phyloP scores from a whole-genome alignment of 306 rosid genomes.

The Elaeagnus macrophylla region DNA sequence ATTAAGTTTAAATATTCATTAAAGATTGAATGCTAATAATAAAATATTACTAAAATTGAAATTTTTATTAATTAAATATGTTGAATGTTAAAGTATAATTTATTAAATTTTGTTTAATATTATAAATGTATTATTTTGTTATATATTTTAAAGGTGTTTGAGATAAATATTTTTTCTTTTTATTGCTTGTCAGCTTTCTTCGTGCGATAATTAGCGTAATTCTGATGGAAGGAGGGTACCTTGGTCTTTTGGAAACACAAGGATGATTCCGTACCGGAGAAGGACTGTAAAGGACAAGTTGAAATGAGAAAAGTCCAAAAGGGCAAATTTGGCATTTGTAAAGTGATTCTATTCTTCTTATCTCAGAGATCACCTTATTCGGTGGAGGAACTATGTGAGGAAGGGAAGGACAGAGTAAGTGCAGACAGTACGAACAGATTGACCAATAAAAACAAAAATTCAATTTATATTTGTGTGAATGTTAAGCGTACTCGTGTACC shows the following conservation, averaged over 20 bases:
- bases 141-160: no score
- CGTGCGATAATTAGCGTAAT: no score
- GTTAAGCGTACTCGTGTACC: neutral
- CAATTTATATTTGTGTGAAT: neutral
- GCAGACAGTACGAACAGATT: constrained; percentile 64
- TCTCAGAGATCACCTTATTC: constrained; percentile 23
- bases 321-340: constrained; percentile 20
- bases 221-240: constrained; percentile 13
- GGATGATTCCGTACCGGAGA: constrained; percentile 41
- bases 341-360: constrained; percentile 12
- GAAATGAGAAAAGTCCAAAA: neutral
- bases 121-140: no score
- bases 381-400: constrained; percentile 94
- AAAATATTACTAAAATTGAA: no score
- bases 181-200: no score
- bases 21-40: no score
- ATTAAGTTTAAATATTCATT: no score
- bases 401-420: constrained; percentile 97
- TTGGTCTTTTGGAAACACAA: neutral
- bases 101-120: no score
- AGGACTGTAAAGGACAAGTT: constrained; percentile 53
- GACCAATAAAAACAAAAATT: constrained; percentile 1
- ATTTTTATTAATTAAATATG: no score
- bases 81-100: no score
- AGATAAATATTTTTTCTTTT: no score